Evolutionary conservation across 2,329 filamentous ascomycete genomes (phyloP).

Genomic region (Pseudogymnoascus sp.): DNA sequence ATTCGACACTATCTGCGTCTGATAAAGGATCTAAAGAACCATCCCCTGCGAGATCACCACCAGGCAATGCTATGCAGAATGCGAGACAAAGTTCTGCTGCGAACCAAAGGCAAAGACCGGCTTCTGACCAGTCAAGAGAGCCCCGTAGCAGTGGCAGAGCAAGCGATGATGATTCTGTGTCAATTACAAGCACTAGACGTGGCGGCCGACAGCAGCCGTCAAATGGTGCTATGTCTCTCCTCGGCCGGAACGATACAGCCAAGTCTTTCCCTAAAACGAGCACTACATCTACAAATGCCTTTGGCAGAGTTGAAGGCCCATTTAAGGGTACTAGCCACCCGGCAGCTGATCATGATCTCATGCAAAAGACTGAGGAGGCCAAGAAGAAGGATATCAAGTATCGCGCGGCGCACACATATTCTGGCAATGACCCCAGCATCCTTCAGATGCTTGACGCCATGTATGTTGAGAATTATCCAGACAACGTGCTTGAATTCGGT

Average conservation of each 20-base stretch:
- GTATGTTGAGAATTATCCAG: constrained; percentile 66
- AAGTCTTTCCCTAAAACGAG: constrained; percentile 61
- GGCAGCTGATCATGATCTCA: constrained; percentile 34
- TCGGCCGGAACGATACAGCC: constrained; percentile 49
- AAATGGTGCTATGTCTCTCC: constrained; percentile 57
- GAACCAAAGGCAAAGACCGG: constrained; percentile 18
- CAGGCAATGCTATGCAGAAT: neutral
- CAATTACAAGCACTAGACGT: constrained; percentile 27
- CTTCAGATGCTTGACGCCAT: constrained; percentile 74
- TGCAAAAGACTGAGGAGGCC: constrained; percentile 32
- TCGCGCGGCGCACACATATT: constrained; percentile 72
- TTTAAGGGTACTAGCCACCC: constrained; percentile 29
- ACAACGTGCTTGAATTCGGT: constrained; percentile 65
- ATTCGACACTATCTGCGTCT: neutral
- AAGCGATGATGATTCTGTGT: constrained; percentile 31
- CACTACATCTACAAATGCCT: constrained; percentile 53
- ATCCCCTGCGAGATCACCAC: neutral
- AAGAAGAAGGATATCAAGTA: constrained; percentile 40
- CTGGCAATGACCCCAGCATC: constrained; percentile 67
- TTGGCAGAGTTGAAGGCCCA: constrained; percentile 56
- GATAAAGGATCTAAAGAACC: neutral
- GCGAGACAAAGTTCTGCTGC: neutral
- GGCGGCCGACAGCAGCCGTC: constrained; percentile 50
- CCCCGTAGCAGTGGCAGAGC: constrained; percentile 19
- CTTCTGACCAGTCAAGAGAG: constrained; percentile 15